A percentile compares a stretch with the other conserved stretches of the same genome.
phyloP scores from a whole-genome alignment of 768 basidiomycete genomes.

The Lentinus brumalis region DNA sequence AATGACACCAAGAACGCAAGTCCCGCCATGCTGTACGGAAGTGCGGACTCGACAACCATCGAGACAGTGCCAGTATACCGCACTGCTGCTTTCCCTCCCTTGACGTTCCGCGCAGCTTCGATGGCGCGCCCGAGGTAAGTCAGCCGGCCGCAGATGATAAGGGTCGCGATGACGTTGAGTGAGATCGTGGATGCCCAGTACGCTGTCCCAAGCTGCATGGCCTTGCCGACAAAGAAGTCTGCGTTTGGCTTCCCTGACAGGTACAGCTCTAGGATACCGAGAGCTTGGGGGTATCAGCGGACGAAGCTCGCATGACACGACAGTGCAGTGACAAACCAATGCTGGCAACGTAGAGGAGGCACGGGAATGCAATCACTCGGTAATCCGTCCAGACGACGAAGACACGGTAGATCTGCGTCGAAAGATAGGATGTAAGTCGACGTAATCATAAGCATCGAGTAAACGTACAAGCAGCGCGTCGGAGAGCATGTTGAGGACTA shows the following conservation, averaged over 20 bases:
- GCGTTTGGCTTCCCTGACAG: slow-evolving; percentile 14
- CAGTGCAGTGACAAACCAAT: slow-evolving; percentile 6
- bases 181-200: slow-evolving; percentile 21
- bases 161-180: slow-evolving; percentile 21
- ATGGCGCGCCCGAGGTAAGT: slow-evolving; percentile 16
- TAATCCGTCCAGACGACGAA: slow-evolving; percentile 33
- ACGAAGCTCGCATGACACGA: background rate
- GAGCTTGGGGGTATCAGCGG: background rate
- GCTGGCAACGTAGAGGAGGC: slow-evolving; percentile 20
- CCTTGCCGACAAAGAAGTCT: slow-evolving; percentile 22
- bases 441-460: background rate
- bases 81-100: background rate
- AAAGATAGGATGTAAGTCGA: background rate
- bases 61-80: slow-evolving; percentile 20
- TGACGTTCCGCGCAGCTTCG: slow-evolving; percentile 3
- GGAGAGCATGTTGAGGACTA: slow-evolving; percentile 34
- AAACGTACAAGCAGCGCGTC: slow-evolving; percentile 41
- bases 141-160: slow-evolving; percentile 23
- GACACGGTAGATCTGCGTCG: slow-evolving; percentile 38
- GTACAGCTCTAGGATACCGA: slow-evolving; percentile 22
- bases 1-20: slow-evolving; percentile 26
- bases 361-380: slow-evolving; percentile 19
- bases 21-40: slow-evolving; percentile 23
- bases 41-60: slow-evolving; percentile 24
- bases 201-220: slow-evolving; percentile 16